phyloP scores from a whole-genome alignment of 1,284 basidiomycete species.

The Boletus sp. region DNA sequence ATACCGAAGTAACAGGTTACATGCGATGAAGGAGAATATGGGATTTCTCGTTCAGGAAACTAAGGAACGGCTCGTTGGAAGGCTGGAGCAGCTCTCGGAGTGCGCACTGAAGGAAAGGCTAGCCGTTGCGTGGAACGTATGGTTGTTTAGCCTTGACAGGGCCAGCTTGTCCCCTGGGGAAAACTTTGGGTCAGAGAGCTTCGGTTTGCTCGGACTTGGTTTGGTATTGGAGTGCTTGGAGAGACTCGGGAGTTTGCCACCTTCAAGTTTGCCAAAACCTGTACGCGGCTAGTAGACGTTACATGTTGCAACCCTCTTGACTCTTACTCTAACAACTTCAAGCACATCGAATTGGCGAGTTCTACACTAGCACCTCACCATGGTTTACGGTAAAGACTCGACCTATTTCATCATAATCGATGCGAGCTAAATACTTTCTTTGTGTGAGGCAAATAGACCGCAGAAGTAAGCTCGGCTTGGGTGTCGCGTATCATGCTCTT shows the following conservation, averaged over 20 bases:
- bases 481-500: background rate
- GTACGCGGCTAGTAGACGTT: background rate
- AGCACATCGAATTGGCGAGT: too few species aligned
- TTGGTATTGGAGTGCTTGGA: conserved; percentile 59
- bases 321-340: too few species aligned
- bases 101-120: conserved; percentile 43
- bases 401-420: background rate
- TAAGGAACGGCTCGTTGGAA: conserved; percentile 42
- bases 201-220: conserved; percentile 60
- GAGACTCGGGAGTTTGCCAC: conserved; percentile 33
- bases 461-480: conserved; percentile 15
- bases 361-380: conserved; percentile 7
- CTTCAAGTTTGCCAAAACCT: conserved; percentile 14
- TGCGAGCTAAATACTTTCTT: conserved; percentile 8
- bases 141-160: conserved; percentile 48
- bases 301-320: too few species aligned
- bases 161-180: conserved; percentile 9
- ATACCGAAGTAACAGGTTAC: conserved; percentile 55
- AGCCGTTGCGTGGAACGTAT: conserved; percentile 57
- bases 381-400: conserved; percentile 22
- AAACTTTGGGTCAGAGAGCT: conserved; percentile 59
- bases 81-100: conserved; percentile 21
- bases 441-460: conserved; percentile 7
- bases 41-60: conserved; percentile 52
- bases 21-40: conserved; percentile 60